Percentiles rank a stretch among this genome's conserved stretches.
Conservation (phyloP, 345 rosid species). For the Hibiscus syriacus region DNA sequence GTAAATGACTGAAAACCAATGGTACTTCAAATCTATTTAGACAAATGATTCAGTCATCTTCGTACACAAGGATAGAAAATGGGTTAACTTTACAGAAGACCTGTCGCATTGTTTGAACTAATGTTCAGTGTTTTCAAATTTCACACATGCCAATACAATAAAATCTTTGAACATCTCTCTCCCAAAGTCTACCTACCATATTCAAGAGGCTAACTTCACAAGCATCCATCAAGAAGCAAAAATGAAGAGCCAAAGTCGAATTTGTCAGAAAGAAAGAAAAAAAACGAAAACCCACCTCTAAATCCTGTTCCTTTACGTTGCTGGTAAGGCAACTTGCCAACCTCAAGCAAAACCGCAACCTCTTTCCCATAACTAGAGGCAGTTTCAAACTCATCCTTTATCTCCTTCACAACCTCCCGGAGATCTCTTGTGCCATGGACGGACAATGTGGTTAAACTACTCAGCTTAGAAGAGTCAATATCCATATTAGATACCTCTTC, state of each 20-base stretch:
- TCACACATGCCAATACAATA: not conserved
- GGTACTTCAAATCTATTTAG: too few relatives aligned
- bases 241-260: not conserved
- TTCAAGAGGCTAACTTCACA: not conserved
- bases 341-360: conserved; percentile 87
- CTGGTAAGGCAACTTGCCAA: conserved; percentile 76
- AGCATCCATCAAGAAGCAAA: not conserved
- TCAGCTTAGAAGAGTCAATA: conserved; percentile 49
- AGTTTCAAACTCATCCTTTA: conserved; percentile 72
- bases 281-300: conserved; percentile 38
- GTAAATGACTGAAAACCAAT: not conserved
- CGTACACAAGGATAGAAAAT: too few relatives aligned
- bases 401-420: conserved; percentile 73
- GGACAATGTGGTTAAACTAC: conserved; percentile 59
- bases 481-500: conserved; percentile 44
- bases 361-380: conserved; percentile 77
- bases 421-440: conserved; percentile 77
- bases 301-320: conserved; percentile 39
- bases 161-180: not conserved
- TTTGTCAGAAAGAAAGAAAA: not conserved
- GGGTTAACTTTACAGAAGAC: not conserved
- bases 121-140: conserved; percentile 1
- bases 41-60: too few relatives aligned
- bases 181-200: not conserved
- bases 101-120: not conserved